phyloP scores from a whole-genome alignment of 176 grass and related monocot genomes.

The Oryza glaberrima region DNA sequence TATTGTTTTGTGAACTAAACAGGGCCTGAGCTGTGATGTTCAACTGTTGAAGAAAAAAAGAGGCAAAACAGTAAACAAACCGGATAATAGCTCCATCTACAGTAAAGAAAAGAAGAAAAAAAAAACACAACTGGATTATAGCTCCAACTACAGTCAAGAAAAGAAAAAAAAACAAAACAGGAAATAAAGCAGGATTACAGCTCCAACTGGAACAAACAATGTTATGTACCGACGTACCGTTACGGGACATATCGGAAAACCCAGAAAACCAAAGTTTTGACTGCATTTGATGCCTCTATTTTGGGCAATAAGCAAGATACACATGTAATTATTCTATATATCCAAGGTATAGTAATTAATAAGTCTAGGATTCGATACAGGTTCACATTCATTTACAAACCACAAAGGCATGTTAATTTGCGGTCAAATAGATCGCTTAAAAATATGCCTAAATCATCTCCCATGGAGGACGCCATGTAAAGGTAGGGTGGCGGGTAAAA shows the following conservation, averaged over 20 bases:
- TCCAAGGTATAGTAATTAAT: conserved; percentile 14
- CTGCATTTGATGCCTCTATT: neutral
- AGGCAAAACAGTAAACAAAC: too few relatives aligned
- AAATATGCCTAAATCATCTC: conserved; percentile 51
- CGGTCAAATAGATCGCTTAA: conserved; percentile 34
- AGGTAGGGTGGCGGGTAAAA: neutral
- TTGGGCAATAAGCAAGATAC: neutral
- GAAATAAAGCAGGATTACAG: too few relatives aligned
- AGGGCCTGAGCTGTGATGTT: too few relatives aligned
- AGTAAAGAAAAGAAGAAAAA: too few relatives aligned
- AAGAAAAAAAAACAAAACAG: too few relatives aligned
- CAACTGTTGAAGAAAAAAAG: too few relatives aligned
- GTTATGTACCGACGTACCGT: neutral
- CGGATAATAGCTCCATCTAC: too few relatives aligned
- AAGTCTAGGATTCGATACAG: conserved; percentile 4
- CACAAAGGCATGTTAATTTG: conserved; percentile 37
- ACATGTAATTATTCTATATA: conserved; percentile 46
- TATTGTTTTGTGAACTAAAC: too few relatives aligned
- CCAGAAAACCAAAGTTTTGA: neutral
- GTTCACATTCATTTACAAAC: conserved; percentile 55
- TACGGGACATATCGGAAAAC: neutral
- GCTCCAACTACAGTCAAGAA: too few relatives aligned
- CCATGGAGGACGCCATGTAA: conserved; percentile 16
- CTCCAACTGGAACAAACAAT: neutral
- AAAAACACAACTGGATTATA: too few relatives aligned